These are phyloP conservation scores for Aquilaria agallochum DNA, from an alignment of 441 rosid genomes.

Conservation along the genomic window DNA sequence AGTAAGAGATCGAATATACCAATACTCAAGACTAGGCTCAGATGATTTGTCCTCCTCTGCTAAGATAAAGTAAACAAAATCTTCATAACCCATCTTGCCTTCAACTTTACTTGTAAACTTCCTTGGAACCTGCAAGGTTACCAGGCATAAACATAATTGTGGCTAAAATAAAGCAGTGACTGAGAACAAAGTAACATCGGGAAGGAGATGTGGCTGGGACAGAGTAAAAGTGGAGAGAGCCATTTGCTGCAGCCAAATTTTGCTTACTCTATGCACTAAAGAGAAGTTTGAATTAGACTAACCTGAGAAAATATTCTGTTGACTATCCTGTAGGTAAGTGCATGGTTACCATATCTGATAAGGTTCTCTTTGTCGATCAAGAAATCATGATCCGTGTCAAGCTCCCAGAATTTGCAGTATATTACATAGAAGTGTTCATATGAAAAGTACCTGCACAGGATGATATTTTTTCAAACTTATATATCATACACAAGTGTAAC, in stretches of 20 bases:
- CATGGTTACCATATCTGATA: slow-evolving; percentile 97
- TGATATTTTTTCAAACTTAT: not conserved
- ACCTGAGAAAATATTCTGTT: slow-evolving; percentile 99
- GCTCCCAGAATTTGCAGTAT: slow-evolving; percentile 99
- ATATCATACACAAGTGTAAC: no score
- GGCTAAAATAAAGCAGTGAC: no score
- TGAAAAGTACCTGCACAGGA: slow-evolving; percentile 72
- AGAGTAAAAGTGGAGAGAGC: slow-evolving; percentile 10
- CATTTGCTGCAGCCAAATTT: slow-evolving; percentile 7
- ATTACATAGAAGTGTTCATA: slow-evolving; percentile 98
- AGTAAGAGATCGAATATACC: slow-evolving; percentile 35
- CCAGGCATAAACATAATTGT: slow-evolving; percentile 10
- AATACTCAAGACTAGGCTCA: slow-evolving; percentile 95
- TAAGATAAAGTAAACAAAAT: slow-evolving; percentile 94
- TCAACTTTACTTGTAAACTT: slow-evolving; percentile 89
- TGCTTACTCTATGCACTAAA: slow-evolving; percentile 11
- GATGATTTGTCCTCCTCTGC: slow-evolving; percentile 99
- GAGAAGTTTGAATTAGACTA: slow-evolving; percentile 19
- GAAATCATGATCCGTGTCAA: slow-evolving; percentile 96
- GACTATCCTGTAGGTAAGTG: slow-evolving; percentile 95
- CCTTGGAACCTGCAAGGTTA: slow-evolving; percentile 62
- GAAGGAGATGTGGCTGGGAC: not conserved
- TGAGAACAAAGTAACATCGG: no score
- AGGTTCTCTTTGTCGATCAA: slow-evolving; percentile 97
- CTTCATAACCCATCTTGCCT: slow-evolving; percentile 99